Conservation (phyloP, 2,329 filamentous ascomycete species). For the Exophiala lecanii-corni region DNA sequence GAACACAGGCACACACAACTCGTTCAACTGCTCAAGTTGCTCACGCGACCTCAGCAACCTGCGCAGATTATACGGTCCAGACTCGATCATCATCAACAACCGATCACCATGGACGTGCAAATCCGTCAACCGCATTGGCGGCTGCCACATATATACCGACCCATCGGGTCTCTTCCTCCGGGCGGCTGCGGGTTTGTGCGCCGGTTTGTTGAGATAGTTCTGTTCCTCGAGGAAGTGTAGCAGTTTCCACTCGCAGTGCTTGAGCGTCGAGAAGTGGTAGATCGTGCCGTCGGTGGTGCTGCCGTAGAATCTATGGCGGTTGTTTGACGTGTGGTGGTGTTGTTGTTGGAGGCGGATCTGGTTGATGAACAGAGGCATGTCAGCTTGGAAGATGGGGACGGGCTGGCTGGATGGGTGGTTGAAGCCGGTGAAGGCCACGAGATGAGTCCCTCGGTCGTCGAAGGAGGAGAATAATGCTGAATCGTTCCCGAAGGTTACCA, state of each 20-base stretch:
- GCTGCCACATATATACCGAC: slow-evolving; percentile 2
- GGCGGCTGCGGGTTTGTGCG: slow-evolving; percentile 15
- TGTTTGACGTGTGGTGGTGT: neutral
- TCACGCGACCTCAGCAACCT: slow-evolving; percentile 13
- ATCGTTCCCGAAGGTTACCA: slow-evolving; percentile 13
- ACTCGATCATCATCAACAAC: slow-evolving; percentile 22
- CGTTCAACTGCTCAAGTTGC: slow-evolving; percentile 9
- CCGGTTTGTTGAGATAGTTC: slow-evolving; percentile 42
- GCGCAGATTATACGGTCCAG: slow-evolving; percentile 22
- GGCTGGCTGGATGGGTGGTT: slow-evolving; percentile 10
- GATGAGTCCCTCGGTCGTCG: slow-evolving; percentile 12
- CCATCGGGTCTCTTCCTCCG: slow-evolving; percentile 8
- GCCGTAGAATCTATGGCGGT: slow-evolving; percentile 49
- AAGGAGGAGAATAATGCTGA: slow-evolving; percentile 16
- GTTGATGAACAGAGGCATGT: slow-evolving; percentile 20
- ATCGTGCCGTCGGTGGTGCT: slow-evolving; percentile 65
- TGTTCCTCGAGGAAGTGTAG: slow-evolving; percentile 71
- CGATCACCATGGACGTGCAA: slow-evolving; percentile 24
- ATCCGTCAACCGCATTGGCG: slow-evolving; percentile 9
- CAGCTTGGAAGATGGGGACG: slow-evolving; percentile 20
- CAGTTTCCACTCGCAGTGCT: slow-evolving; percentile 59
- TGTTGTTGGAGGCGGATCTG: slow-evolving; percentile 8
- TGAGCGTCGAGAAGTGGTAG: slow-evolving; percentile 64
- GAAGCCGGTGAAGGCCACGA: slow-evolving; percentile 17
- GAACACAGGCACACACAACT: slow-evolving; percentile 12